Base-by-base conservation (phyloP, 75 land plant species). In the Sequoia sempervirens region DNA sequence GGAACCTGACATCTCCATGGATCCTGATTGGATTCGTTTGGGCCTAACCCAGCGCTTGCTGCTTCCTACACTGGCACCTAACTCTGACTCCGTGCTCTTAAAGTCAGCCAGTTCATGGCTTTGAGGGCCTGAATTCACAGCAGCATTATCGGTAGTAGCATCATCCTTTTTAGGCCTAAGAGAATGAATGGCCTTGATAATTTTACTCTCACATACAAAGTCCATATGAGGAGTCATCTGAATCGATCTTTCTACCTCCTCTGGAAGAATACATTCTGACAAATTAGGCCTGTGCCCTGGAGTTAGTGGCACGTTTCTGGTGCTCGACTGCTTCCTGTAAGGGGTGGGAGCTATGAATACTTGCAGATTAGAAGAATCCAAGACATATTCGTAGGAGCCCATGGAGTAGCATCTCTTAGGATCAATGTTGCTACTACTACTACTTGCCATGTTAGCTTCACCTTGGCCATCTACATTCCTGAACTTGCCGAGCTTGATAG, bases 401-500 rank as follows among this genome's bases (percentile, higher is more conserved):
- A 92, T 91, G 6, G 94, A 92, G 74, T 89, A 92, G 7, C 91
- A 92, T 76, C 89, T 88, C 85, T 89, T 84, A 2, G 87, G 61
- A 66, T 89, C 86, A 46, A 85, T 45, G 28, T 54, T 81, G 52
- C 85, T 83, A 41, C 87, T 86, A n/a, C 80, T 82, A 43, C 46
- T 68, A 32, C 80, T 41, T 18, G 32, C 66, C 15, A 40, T 54
- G 26, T 80, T 64, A 43, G 52, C 46, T 45, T 78, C 81, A 41
- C 32, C 14, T 45, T 2, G 47, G 20, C 38, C 69, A 2, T 85
- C 82, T 76, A 91, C 36, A 18, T 75, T 88, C 81, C 84, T 87
- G 81, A 91, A 93, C 78, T 91, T 92, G 38, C 95, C 95, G 20
- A 93, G 90, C 73, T 91, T 88, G 41, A 93, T 90, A 6, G 90